phyloP scores from a whole-genome alignment of 164 flowering plant genomes.

The Buxus sempervirens region DNA sequence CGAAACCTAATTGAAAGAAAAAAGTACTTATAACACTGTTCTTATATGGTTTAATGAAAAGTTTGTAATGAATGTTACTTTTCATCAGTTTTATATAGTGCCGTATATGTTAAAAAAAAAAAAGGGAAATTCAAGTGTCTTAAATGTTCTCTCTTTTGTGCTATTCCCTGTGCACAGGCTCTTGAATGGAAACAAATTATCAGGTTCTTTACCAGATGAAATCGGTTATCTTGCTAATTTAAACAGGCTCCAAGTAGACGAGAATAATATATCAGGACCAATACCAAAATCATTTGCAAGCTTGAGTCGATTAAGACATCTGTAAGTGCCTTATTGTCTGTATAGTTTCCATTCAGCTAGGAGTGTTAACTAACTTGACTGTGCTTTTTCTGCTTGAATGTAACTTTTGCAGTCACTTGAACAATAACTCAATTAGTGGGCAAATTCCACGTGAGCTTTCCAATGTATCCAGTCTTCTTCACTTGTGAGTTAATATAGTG shows the following conservation, averaged over 20 bases:
- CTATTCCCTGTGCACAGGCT: conserved; percentile 50
- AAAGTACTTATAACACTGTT: background rate
- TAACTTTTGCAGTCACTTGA: conserved; percentile 64
- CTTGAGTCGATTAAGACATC: conserved; percentile 47
- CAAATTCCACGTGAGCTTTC: conserved; percentile 25
- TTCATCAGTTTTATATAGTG: background rate
- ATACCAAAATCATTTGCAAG: conserved; percentile 77
- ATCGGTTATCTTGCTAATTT: conserved; percentile 65
- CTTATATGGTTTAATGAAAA: background rate
- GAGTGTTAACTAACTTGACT: background rate
- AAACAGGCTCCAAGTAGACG: conserved; percentile 63
- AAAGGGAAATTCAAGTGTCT: too few relatives aligned
- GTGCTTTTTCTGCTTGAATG: background rate
- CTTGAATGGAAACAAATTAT: conserved; percentile 69
- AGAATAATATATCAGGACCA: conserved; percentile 65
- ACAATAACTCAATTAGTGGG: conserved; percentile 74
- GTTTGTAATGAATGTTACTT: background rate
- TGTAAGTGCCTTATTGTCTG: conserved; percentile 48
- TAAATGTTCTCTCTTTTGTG: background rate
- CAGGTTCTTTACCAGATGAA: conserved; percentile 37
- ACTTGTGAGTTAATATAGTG: conserved; percentile 18
- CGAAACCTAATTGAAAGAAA: background rate
- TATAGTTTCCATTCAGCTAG: conserved; percentile 1
- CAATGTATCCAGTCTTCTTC: conserved; percentile 11
- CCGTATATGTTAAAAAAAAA: too few relatives aligned